Percentiles rank a stretch among this genome's conserved stretches.
These are phyloP conservation scores for Paraphoma chrysanthemicola DNA, from an alignment of 2,329 filamentous ascomycete genomes.

Conservation along the genomic window DNA sequence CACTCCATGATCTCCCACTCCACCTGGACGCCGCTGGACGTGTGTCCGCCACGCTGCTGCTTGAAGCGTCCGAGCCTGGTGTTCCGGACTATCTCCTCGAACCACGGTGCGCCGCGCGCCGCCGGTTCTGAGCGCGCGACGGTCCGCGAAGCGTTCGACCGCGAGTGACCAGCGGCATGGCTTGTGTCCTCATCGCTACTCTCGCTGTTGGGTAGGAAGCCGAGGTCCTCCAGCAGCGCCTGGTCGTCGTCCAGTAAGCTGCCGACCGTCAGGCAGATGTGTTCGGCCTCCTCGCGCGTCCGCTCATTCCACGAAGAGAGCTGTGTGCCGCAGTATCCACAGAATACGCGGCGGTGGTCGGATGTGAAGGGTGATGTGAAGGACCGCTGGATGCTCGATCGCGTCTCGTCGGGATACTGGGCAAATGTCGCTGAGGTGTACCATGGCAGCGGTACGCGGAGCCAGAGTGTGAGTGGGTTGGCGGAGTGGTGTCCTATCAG, in stretches of 20 bases:
- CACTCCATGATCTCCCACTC: slow-evolving; percentile 88
- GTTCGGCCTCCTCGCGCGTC: slow-evolving; percentile 73
- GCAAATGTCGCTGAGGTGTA: slow-evolving; percentile 78
- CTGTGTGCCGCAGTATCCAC: slow-evolving; percentile 89
- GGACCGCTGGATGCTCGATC: slow-evolving; percentile 53
- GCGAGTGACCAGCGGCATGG: slow-evolving; percentile 25
- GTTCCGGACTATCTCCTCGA: slow-evolving; percentile 80
- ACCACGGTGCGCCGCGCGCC: slow-evolving; percentile 76
- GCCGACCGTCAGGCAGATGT: slow-evolving; percentile 81
- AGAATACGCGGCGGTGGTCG: slow-evolving; percentile 76
- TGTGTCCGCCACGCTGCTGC: slow-evolving; percentile 65
- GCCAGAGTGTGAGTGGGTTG: slow-evolving; percentile 78
- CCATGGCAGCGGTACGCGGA: slow-evolving; percentile 82
- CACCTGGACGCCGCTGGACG: slow-evolving; percentile 70
- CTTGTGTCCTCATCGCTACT: slow-evolving; percentile 35
- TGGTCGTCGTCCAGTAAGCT: slow-evolving; percentile 76
- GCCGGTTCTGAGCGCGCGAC: slow-evolving; percentile 30
- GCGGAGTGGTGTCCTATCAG: slow-evolving; percentile 67
- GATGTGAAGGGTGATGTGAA: slow-evolving; percentile 54
- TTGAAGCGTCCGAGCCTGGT: slow-evolving; percentile 74
- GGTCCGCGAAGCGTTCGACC: slow-evolving; percentile 11
- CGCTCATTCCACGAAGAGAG: slow-evolving; percentile 83
- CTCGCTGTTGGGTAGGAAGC: slow-evolving; percentile 64
- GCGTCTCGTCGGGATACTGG: slow-evolving; percentile 76
- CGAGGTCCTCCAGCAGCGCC: slow-evolving; percentile 74